A percentile compares a stretch with the other conserved stretches of the same genome.
These are phyloP conservation scores for Erucastrum elatum DNA, from an alignment of 345 rosid genomes.

Conservation along the genomic window DNA sequence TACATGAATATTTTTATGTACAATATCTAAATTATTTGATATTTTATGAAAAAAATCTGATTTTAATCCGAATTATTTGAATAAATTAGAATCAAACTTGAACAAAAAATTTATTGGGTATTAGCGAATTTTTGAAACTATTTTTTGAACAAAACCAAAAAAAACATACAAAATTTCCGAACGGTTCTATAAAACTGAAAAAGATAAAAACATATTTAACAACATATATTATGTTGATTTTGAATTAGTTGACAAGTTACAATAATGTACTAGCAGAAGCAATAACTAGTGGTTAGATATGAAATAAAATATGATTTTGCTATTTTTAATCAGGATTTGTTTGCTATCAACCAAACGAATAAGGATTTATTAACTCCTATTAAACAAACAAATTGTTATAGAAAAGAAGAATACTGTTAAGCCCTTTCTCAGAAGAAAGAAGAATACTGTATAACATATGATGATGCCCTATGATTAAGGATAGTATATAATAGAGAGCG, in stretches of 20 bases:
- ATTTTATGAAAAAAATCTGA: too few species aligned
- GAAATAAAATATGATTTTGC: neutral
- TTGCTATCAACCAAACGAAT: neutral
- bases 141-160: too few species aligned
- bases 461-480: neutral
- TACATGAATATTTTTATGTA: too few species aligned
- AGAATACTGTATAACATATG: neutral
- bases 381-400: neutral
- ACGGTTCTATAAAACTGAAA: too few species aligned
- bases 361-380: neutral
- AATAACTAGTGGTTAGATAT: constrained; percentile 1
- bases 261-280: neutral
- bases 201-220: neutral
- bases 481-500: constrained; percentile 1
- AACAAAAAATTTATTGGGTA: too few species aligned
- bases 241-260: neutral
- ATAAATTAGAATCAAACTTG: too few species aligned
- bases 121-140: too few species aligned
- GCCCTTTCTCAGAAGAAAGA: too few species aligned
- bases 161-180: too few species aligned
- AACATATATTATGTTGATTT: neutral
- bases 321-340: neutral
- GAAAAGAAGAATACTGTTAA: neutral
- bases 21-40: too few species aligned
- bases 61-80: too few species aligned